Conservation (phyloP, 495 filamentous ascomycete genomes). For the Penicillium subrubescens region DNA sequence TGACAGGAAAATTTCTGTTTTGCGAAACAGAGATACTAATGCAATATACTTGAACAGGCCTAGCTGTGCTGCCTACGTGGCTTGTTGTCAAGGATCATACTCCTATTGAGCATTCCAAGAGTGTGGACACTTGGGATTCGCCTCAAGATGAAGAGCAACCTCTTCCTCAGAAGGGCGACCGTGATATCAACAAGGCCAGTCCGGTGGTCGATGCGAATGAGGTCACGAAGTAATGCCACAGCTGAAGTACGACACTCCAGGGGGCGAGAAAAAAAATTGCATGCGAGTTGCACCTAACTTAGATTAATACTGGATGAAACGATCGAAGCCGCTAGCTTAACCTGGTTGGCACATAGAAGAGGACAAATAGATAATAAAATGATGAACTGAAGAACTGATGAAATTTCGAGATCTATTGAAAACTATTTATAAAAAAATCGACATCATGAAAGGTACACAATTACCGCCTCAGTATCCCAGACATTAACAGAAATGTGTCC, state of each 20-base stretch:
- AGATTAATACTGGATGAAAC: neutral
- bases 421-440: neutral
- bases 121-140: neutral
- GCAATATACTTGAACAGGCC: conserved; percentile 10
- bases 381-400: too few relatives aligned
- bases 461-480: conserved; percentile 8
- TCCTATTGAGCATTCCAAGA: conserved; percentile 20
- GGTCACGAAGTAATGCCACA: neutral
- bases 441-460: neutral
- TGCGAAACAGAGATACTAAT: neutral
- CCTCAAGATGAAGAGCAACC: neutral
- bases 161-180: neutral
- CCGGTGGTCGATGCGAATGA: neutral
- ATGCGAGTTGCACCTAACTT: neutral
- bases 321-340: neutral
- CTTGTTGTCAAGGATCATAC: conserved; percentile 24
- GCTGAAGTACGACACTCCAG: neutral
- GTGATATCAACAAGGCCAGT: neutral
- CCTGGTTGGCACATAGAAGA: neutral
- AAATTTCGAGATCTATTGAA: neutral
- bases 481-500: neutral
- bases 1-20: neutral
- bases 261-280: neutral
- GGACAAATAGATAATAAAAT: neutral
- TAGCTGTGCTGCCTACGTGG: conserved; percentile 33